Percentiles rank a stretch among this genome's conserved stretches.
Evolutionary conservation across 1,284 basidiomycete genomes (phyloP).

Genomic region (Ceratobasidium sp.): DNA sequence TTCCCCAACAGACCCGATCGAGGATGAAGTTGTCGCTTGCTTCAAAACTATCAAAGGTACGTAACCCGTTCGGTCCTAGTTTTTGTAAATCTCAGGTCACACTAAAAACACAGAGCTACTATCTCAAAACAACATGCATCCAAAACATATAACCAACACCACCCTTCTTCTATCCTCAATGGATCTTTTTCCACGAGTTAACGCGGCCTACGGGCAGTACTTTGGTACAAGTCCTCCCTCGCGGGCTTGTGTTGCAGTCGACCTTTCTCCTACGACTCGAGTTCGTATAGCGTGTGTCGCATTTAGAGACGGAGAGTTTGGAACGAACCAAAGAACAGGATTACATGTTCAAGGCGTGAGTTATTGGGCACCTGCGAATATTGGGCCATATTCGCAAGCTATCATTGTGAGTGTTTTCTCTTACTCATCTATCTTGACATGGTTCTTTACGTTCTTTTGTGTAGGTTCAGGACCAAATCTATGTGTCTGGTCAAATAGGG

Average conservation of each 20-base stretch:
- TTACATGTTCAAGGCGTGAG: constrained; percentile 95
- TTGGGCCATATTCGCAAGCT: constrained; percentile 97
- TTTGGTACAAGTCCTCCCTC: constrained; percentile 95
- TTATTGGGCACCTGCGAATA: constrained; percentile 99
- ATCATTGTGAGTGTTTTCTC: constrained; percentile 72
- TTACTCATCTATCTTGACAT: too few species aligned
- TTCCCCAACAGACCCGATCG: constrained; percentile 59
- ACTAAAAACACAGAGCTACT: constrained; percentile 1
- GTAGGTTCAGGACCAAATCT: constrained; percentile 79
- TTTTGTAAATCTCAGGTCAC: neutral
- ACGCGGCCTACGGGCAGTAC: constrained; percentile 81
- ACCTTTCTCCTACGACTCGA: constrained; percentile 69
- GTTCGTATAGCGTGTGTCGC: constrained; percentile 85
- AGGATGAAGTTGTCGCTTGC: constrained; percentile 74
- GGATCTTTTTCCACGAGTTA: constrained; percentile 78
- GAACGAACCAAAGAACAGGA: constrained; percentile 68
- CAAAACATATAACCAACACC: constrained; percentile 76
- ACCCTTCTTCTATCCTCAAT: constrained; percentile 89
- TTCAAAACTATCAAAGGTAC: constrained; percentile 71
- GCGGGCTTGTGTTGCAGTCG: constrained; percentile 89
- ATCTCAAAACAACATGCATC: neutral
- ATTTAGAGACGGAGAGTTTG: constrained; percentile 60
- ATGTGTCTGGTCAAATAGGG: constrained; percentile 96
- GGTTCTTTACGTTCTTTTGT: constrained; percentile 4
- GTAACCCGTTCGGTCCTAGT: neutral